Percentiles rank a stretch among this genome's conserved stretches.
Evolutionary conservation across 257 asterid genomes (phyloP).

Genomic region (Linaria vulgaris): DNA sequence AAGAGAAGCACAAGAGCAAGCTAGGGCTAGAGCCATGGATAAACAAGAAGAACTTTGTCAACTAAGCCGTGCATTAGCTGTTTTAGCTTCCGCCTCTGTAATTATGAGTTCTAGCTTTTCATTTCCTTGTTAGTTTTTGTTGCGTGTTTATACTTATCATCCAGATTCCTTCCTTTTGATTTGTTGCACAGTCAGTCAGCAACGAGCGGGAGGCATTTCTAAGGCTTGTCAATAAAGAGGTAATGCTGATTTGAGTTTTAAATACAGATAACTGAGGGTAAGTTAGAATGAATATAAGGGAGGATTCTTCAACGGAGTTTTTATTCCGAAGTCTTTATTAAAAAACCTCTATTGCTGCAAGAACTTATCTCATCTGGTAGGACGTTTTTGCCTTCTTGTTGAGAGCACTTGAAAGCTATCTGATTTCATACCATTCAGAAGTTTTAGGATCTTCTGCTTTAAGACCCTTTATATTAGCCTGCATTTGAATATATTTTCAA

Average conservation of each 20-base stretch:
- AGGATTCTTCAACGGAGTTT: not conserved
- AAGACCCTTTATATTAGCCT: slow-evolving; percentile 1
- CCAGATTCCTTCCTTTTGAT: slow-evolving; percentile 21
- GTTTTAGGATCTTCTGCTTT: slow-evolving; percentile 16
- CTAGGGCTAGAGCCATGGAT: slow-evolving; percentile 74
- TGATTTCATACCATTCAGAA: slow-evolving; percentile 6
- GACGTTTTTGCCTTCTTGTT: slow-evolving; percentile 1
- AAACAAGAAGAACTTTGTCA: slow-evolving; percentile 81
- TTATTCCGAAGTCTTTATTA: not conserved
- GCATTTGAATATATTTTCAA: slow-evolving; percentile 10
- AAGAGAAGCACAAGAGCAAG: slow-evolving; percentile 69
- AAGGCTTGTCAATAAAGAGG: slow-evolving; percentile 91
- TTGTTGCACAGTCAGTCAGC: slow-evolving; percentile 73
- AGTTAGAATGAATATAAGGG: slow-evolving; percentile 10
- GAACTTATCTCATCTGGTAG: slow-evolving; percentile 9
- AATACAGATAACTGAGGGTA: slow-evolving; percentile 19
- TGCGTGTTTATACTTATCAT: not conserved
- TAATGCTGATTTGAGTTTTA: slow-evolving; percentile 27
- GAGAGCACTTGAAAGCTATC: not conserved
- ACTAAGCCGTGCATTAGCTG: slow-evolving; percentile 87
- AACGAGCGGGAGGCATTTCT: slow-evolving; percentile 83
- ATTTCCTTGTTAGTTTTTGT: slow-evolving; percentile 19
- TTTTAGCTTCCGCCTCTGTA: slow-evolving; percentile 91
- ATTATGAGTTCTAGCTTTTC: slow-evolving; percentile 25
- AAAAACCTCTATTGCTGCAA: not conserved